These are phyloP conservation scores for Trichocladium uniseriatum DNA, from an alignment of 495 filamentous ascomycete species.

Conservation along the genomic window DNA sequence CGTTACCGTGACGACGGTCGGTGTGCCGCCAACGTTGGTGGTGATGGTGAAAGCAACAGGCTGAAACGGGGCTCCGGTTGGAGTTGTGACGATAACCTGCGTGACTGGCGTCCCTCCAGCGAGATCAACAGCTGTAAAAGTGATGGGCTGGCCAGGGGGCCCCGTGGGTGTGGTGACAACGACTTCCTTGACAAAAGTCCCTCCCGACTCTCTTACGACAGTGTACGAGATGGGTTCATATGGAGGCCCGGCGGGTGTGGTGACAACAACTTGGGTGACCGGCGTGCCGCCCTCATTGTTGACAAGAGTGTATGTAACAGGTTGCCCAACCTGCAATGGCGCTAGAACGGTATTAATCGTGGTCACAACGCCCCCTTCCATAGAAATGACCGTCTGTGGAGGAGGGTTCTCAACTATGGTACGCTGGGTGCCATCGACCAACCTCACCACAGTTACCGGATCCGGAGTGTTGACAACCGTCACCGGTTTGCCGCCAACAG, in stretches of 20 bases:
- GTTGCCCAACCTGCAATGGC: constrained; percentile 5
- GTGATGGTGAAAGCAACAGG: constrained; percentile 19
- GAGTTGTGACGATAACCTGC: constrained; percentile 15
- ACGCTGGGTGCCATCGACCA: constrained; percentile 5
- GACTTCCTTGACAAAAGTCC: constrained; percentile 11
- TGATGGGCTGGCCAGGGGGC: constrained; percentile 6
- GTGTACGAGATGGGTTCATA: constrained; percentile 16
- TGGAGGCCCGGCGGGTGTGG: constrained; percentile 8
- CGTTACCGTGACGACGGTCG: constrained; percentile 17
- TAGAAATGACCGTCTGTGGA: constrained; percentile 11
- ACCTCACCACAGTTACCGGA: constrained; percentile 12
- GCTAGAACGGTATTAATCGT: constrained; percentile 1
- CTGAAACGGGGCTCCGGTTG: constrained; percentile 9
- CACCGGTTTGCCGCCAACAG: constrained; percentile 13
- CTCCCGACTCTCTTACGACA: constrained; percentile 9
- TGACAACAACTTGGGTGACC: constrained; percentile 12
- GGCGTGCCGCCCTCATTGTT: constrained; percentile 10
- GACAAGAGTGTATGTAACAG: constrained; percentile 13
- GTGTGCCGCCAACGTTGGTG: constrained; percentile 20
- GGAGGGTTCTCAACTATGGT: constrained; percentile 19
- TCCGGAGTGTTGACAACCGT: constrained; percentile 11
- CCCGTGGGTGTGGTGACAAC: constrained; percentile 13
- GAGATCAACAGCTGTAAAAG: constrained; percentile 11
- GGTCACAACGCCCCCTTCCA: constrained; percentile 8
- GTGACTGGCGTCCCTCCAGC: constrained; percentile 18